A percentile compares a stretch with the other conserved stretches of the same genome.
Conservation (phyloP, 495 filamentous ascomycete genomes). For the Aspergillus leporis region DNA sequence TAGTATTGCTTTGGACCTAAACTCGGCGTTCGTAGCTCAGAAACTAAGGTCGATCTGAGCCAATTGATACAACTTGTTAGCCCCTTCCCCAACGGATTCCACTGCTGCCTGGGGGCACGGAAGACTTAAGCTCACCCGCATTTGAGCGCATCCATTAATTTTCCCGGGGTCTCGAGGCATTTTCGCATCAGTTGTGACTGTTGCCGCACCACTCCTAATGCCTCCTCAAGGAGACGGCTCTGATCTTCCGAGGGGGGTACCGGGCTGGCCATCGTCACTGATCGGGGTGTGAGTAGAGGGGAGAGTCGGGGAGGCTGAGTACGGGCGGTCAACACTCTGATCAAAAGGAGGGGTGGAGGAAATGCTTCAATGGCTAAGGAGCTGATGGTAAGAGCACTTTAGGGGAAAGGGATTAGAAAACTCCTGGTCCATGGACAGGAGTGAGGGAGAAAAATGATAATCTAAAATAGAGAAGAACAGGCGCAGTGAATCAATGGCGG, state of each 20-base stretch:
- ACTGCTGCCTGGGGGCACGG: constrained; percentile 35
- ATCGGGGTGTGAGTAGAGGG: constrained; percentile 21
- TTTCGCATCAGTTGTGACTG: constrained; percentile 96
- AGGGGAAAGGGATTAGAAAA: constrained; percentile 1
- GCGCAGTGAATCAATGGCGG: background rate
- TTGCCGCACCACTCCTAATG: constrained; percentile 91
- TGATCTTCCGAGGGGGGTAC: constrained; percentile 83
- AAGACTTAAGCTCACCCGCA: constrained; percentile 71
- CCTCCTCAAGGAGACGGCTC: constrained; percentile 93
- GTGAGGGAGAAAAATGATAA: constrained; percentile 5
- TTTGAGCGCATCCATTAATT: constrained; percentile 99
- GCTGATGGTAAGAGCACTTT: background rate
- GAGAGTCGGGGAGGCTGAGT: constrained; percentile 22
- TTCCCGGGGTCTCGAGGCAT: constrained; percentile 94
- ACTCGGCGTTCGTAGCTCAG: constrained; percentile 92
- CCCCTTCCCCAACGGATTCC: constrained; percentile 20
- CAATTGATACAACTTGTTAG: constrained; percentile 20
- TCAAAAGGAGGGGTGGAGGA: constrained; percentile 9
- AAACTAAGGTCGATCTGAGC: constrained; percentile 89
- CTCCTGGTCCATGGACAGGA: constrained; percentile 21
- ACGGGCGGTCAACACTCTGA: constrained; percentile 34
- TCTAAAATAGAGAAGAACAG: background rate
- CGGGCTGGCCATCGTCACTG: constrained; percentile 54
- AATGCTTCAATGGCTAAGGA: constrained; percentile 17
- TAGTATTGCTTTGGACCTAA: constrained; percentile 98